Evolutionary conservation across 768 basidiomycete species (phyloP).

Genomic region (Mrakia frigida): DNA sequence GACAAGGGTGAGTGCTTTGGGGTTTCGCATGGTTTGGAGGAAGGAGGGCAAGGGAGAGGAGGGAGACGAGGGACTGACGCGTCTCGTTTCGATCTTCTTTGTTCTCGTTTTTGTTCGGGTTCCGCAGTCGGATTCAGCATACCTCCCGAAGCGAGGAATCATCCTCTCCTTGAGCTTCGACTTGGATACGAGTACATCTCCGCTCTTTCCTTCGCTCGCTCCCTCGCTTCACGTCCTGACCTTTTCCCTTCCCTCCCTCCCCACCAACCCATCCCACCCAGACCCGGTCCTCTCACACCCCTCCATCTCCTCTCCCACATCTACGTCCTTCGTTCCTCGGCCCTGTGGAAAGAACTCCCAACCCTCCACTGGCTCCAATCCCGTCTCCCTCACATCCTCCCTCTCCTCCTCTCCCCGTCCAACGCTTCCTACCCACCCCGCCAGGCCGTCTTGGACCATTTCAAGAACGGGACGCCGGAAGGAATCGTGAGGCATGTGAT

Average conservation of each 20-base stretch:
- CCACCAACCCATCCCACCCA: too few relatives aligned
- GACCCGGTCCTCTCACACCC: constrained; percentile 33
- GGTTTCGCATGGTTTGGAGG: background rate
- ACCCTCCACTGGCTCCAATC: constrained; percentile 63
- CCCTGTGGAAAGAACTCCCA: constrained; percentile 73
- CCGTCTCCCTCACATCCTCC: constrained; percentile 52
- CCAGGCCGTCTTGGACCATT: constrained; percentile 41
- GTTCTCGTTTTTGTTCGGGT: background rate
- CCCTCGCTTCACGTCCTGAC: constrained; percentile 41
- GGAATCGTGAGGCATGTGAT: constrained; percentile 59
- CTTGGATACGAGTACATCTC: constrained; percentile 59
- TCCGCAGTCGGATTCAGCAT: constrained; percentile 57
- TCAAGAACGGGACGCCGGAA: constrained; percentile 33
- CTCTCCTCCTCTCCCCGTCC: constrained; percentile 36
- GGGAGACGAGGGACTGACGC: background rate
- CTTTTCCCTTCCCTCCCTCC: constrained; percentile 37
- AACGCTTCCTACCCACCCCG: constrained; percentile 40
- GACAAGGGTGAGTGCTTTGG: constrained; percentile 54
- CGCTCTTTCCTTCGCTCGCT: background rate
- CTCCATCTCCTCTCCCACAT: constrained; percentile 81
- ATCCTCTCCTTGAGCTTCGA: constrained; percentile 63
- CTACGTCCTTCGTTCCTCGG: constrained; percentile 69
- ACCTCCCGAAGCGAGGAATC: constrained; percentile 55
- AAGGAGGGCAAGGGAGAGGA: background rate
- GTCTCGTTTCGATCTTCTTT: too few relatives aligned